A percentile compares a stretch with the other conserved stretches of the same genome.
Evolutionary conservation across 495 filamentous ascomycete species (phyloP).

Genomic region (Alectoria sarmentosa): DNA sequence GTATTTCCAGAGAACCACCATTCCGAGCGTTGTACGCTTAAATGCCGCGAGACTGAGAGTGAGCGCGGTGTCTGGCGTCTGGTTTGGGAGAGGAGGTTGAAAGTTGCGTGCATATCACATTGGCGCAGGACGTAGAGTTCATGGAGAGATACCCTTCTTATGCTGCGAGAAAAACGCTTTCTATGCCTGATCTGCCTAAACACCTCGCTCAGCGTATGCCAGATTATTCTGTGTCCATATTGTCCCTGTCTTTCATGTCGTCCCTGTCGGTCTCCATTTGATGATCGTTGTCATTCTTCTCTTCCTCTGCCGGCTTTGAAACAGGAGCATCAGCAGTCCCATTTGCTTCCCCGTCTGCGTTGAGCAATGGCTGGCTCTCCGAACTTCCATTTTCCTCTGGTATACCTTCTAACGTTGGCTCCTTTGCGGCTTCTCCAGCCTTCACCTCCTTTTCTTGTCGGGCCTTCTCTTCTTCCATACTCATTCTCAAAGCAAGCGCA

Average conservation of each 20-base stretch:
- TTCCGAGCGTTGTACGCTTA: neutral
- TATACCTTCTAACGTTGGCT: slow-evolving; percentile 67
- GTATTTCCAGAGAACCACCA: neutral
- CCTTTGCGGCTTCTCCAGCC: slow-evolving; percentile 57
- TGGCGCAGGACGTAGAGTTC: neutral
- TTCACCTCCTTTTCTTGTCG: slow-evolving; percentile 80
- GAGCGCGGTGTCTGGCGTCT: slow-evolving; percentile 2
- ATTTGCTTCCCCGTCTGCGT: slow-evolving; percentile 60
- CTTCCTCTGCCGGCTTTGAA: slow-evolving; percentile 31
- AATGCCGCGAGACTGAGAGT: neutral
- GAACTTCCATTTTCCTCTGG: slow-evolving; percentile 64
- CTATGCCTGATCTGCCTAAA: slow-evolving; percentile 14
- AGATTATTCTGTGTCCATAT: slow-evolving; percentile 76
- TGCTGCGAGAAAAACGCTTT: slow-evolving; percentile 13
- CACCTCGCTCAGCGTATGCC: slow-evolving; percentile 22
- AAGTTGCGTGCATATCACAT: neutral
- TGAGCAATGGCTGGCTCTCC: slow-evolving; percentile 53
- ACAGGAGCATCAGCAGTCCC: slow-evolving; percentile 40
- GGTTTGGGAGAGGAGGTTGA: neutral
- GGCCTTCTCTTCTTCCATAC: slow-evolving; percentile 95
- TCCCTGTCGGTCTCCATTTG: slow-evolving; percentile 56
- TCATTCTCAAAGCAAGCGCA: slow-evolving; percentile 93
- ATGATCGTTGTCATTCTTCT: slow-evolving; percentile 57
- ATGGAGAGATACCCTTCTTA: neutral
- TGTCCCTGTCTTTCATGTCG: slow-evolving; percentile 58